Conservation (phyloP, 441 rosid genomes). For the Bruguiera hainesii region DNA sequence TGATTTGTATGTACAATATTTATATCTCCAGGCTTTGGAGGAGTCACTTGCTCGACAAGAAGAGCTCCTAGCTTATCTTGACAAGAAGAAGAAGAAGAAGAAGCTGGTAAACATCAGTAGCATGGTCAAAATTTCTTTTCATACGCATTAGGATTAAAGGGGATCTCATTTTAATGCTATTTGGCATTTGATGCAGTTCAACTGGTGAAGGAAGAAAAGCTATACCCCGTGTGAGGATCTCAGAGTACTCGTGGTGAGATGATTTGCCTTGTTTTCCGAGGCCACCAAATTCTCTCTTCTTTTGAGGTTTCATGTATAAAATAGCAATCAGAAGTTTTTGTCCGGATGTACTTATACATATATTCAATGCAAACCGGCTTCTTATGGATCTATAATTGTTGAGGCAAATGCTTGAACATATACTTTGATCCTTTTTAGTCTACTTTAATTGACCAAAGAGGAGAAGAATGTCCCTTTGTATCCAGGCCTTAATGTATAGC, state of each 20-base stretch:
- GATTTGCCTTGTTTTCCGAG: slow-evolving; percentile 13
- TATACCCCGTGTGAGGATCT: slow-evolving; percentile 16
- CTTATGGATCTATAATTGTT: background rate
- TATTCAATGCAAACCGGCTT: slow-evolving; percentile 1
- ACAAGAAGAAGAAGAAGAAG: slow-evolving; percentile 84
- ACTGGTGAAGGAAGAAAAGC: slow-evolving; percentile 35
- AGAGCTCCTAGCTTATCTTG: slow-evolving; percentile 66
- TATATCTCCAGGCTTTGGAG: slow-evolving; percentile 59
- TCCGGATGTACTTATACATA: slow-evolving; percentile 7
- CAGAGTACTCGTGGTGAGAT: slow-evolving; percentile 20
- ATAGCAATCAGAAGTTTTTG: slow-evolving; percentile 21
- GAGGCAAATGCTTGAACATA: background rate
- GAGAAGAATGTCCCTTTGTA: background rate
- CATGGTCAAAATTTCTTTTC: slow-evolving; percentile 1
- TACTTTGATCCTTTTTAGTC: background rate
- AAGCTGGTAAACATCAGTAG: slow-evolving; percentile 51
- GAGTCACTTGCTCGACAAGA: slow-evolving; percentile 62
- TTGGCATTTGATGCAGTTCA: slow-evolving; percentile 35
- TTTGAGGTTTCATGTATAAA: slow-evolving; percentile 18
- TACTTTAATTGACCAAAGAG: background rate
- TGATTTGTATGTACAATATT: background rate
- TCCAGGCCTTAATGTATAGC: background rate
- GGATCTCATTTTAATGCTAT: slow-evolving; percentile 11
- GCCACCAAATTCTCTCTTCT: slow-evolving; percentile 19
- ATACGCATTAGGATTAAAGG: slow-evolving; percentile 1